phyloP scores from a whole-genome alignment of 2,329 filamentous ascomycete species.

The Aspergillus japonicus region DNA sequence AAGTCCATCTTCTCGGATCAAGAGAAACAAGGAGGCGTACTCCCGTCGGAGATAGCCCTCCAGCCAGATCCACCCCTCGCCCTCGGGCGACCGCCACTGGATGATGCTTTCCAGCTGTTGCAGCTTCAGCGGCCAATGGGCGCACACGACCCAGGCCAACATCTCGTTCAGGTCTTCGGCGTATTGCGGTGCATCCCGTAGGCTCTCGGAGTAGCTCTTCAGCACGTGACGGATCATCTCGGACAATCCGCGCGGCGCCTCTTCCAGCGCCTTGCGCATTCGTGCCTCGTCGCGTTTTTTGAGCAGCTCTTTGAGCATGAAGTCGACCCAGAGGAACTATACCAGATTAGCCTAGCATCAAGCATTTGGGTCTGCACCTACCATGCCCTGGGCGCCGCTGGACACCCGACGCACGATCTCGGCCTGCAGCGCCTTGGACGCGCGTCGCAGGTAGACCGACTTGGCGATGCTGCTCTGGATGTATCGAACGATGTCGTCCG shows the following conservation, averaged over 20 bases:
- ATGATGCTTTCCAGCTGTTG: constrained; percentile 48
- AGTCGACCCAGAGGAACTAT: constrained; percentile 49
- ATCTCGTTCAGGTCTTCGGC: constrained; percentile 48
- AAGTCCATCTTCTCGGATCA: constrained; percentile 45
- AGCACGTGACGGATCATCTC: constrained; percentile 47
- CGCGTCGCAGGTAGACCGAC: constrained; percentile 38
- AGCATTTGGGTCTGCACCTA: too few relatives aligned
- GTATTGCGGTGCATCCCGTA: background rate
- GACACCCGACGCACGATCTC: constrained; percentile 44
- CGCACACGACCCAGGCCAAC: constrained; percentile 49
- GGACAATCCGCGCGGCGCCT: constrained; percentile 47
- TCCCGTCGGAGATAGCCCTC: constrained; percentile 46
- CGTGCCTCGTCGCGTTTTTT: constrained; percentile 41
- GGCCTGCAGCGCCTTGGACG: constrained; percentile 29
- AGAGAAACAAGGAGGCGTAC: constrained; percentile 51
- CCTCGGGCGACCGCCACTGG: constrained; percentile 45
- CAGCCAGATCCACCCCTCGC: constrained; percentile 34
- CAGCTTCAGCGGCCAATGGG: constrained; percentile 45
- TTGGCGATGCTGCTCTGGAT: constrained; percentile 45
- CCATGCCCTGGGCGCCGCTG: constrained; percentile 46
- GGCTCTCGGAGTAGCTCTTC: constrained; percentile 41
- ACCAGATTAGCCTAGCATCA: too few relatives aligned
- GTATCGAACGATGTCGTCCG: constrained; percentile 45
- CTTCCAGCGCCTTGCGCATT: constrained; percentile 46
- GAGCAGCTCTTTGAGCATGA: constrained; percentile 52